A percentile compares a stretch with the other conserved stretches of the same genome.
These are phyloP conservation scores for Onygenales sp. DNA, from an alignment of 2,329 filamentous ascomycete species.

Conservation along the genomic window DNA sequence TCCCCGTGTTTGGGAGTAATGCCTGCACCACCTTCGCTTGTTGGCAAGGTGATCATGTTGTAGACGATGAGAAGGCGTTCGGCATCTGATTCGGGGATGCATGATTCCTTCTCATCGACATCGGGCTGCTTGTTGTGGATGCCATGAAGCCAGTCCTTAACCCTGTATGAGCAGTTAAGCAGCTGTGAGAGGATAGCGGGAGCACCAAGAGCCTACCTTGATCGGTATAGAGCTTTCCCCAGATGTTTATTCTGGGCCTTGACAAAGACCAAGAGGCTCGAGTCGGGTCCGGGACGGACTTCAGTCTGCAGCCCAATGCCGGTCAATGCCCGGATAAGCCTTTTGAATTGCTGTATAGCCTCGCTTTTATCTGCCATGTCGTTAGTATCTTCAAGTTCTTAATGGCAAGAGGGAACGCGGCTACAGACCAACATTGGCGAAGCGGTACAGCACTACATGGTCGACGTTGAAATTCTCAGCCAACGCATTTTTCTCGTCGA, in stretches of 20 bases:
- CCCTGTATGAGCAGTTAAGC: slow-evolving; percentile 37
- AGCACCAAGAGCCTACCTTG: slow-evolving; percentile 42
- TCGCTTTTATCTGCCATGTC: slow-evolving; percentile 50
- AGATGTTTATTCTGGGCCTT: slow-evolving; percentile 70
- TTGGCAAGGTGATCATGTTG: slow-evolving; percentile 66
- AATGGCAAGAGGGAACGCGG: background rate
- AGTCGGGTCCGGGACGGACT: slow-evolving; percentile 68
- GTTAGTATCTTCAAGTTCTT: slow-evolving; percentile 3
- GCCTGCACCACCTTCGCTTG: slow-evolving; percentile 67
- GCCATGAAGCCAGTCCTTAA: slow-evolving; percentile 90
- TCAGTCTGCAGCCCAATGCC: slow-evolving; percentile 77
- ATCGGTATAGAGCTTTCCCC: slow-evolving; percentile 71
- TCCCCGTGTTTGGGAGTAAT: slow-evolving; percentile 59
- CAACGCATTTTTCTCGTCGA: background rate
- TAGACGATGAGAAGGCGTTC: slow-evolving; percentile 84
- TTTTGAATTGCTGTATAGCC: slow-evolving; percentile 66
- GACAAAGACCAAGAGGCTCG: slow-evolving; percentile 73
- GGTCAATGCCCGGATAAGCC: slow-evolving; percentile 65
- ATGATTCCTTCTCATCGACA: slow-evolving; percentile 58
- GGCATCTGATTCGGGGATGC: slow-evolving; percentile 77
- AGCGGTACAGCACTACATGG: slow-evolving; percentile 75
- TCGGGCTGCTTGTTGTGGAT: slow-evolving; percentile 69
- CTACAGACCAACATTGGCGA: slow-evolving; percentile 54
- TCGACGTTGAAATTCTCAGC: slow-evolving; percentile 62
- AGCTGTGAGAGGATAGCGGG: background rate